Evolutionary conservation across 495 filamentous ascomycete species (phyloP), one percentile per base, ranked within the genome.

Genomic region (Daldinia grandis): DNA sequence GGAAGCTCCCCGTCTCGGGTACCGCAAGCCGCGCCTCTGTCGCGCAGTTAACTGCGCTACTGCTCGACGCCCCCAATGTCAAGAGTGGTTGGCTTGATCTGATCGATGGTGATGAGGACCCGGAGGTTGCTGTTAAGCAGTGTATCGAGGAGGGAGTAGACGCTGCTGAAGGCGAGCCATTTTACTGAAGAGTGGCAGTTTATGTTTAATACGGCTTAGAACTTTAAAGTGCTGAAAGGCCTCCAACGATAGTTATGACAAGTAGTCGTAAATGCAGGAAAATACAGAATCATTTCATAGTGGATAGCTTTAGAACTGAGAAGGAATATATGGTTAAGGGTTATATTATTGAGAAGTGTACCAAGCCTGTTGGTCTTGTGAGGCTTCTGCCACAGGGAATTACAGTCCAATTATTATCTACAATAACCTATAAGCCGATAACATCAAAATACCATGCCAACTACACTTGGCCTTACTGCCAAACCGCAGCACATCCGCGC

Each of bases 11-110:
- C 42, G 35, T 61, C n/a, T 80, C 79, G 42, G 91, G 90, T 0
- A 81, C 65, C 15, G 85, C 92, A 42, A 86, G 84, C 19, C 83
- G 93, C 57, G 88, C 83, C 69, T 89, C 90, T 78, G 91, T 94
- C 19, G 93, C 92, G 14, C 83, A 85, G 63, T 85, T 92, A 42
- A 87, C 87, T 24, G 90, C 87, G 72, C 72, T 74, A 81, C 80
- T 95, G 76, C 77, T 95, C 64, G 88, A 89, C 33, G 79, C 78
- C 19, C 85, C 83, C 6, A 85, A 86, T 58, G 73, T 79, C 4
- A 78, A 73, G 65, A 84, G 66, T 25, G 69, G 65, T 4, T 86
- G 83, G 83, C 27, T 86, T 51, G 84, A 86, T 60, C 68, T 84
- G 74, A 33, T 84, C 17, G 79, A 84, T 64, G 87, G 84, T 2